Evolutionary conservation across 2,329 filamentous ascomycete genomes (phyloP).

Genomic region (Xylaria multiplex): DNA sequence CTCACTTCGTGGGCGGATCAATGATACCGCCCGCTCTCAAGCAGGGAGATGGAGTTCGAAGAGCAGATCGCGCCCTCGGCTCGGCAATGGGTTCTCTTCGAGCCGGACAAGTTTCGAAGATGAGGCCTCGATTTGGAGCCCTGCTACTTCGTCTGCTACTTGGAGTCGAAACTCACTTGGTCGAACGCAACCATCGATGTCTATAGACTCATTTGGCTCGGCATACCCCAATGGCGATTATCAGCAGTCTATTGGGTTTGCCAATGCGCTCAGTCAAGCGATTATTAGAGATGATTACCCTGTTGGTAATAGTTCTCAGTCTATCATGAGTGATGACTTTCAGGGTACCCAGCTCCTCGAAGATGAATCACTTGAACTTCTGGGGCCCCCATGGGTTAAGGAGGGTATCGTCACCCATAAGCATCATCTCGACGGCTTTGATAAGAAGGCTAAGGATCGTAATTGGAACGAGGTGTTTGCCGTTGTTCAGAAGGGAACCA

Average conservation of each 20-base stretch:
- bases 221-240: slow-evolving; percentile 81
- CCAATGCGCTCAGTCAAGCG: slow-evolving; percentile 93
- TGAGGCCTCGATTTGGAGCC: slow-evolving; percentile 88
- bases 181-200: slow-evolving; percentile 90
- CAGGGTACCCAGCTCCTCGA: slow-evolving; percentile 77
- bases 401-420: slow-evolving; percentile 97
- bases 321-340: slow-evolving; percentile 68
- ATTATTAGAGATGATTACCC: slow-evolving; percentile 90
- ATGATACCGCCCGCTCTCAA: slow-evolving; percentile 63
- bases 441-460: slow-evolving; percentile 92
- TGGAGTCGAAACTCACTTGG: slow-evolving; percentile 96
- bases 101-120: slow-evolving; percentile 96
- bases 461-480: slow-evolving; percentile 97
- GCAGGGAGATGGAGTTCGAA: slow-evolving; percentile 84
- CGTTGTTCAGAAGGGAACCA: slow-evolving; percentile 92
- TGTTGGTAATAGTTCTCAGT: slow-evolving; percentile 60
- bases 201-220: slow-evolving; percentile 88
- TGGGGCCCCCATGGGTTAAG: slow-evolving; percentile 97
- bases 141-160: slow-evolving; percentile 83
- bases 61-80: slow-evolving; percentile 81
- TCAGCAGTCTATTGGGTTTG: slow-evolving; percentile 96
- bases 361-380: slow-evolving; percentile 90
- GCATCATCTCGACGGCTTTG: slow-evolving; percentile 89
- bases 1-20: slow-evolving; percentile 75
- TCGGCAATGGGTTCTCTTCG: slow-evolving; percentile 85